These are phyloP conservation scores for Blastobotrys attinorum DNA, from an alignment of 805 yeast genomes.

Conservation along the genomic window DNA sequence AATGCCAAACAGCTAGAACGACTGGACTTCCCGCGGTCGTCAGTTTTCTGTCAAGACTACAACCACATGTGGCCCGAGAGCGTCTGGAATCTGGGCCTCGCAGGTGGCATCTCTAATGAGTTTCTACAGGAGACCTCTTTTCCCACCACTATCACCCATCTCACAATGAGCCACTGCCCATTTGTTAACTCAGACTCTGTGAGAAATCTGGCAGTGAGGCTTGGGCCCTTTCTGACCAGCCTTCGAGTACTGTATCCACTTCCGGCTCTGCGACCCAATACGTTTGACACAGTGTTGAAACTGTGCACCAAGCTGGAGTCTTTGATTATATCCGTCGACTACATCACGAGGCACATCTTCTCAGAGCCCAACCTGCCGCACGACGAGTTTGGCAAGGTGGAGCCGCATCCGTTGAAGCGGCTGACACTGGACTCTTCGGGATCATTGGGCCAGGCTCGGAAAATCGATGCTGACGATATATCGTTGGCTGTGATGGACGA, in stretches of 20 bases:
- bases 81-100: constrained; percentile 60
- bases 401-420: constrained; percentile 45
- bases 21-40: constrained; percentile 81
- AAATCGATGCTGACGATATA: constrained; percentile 81
- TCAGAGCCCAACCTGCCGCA: constrained; percentile 22
- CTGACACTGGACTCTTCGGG: constrained; percentile 80
- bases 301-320: constrained; percentile 67
- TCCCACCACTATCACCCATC: constrained; percentile 59
- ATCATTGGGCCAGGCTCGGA: constrained; percentile 67
- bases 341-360: constrained; percentile 42
- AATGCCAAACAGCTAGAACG: constrained; percentile 57
- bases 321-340: constrained; percentile 72
- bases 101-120: constrained; percentile 85
- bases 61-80: constrained; percentile 70
- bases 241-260: constrained; percentile 77
- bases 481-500: constrained; percentile 77
- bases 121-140: constrained; percentile 64
- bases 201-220: constrained; percentile 47
- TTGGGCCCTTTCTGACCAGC: constrained; percentile 58
- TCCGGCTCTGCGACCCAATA: constrained; percentile 64
- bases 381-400: constrained; percentile 26
- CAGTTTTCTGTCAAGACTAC: constrained; percentile 52
- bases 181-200: constrained; percentile 57
- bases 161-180: constrained; percentile 88
- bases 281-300: constrained; percentile 64